Evolutionary conservation across 2,329 filamentous ascomycete genomes (phyloP), one percentile per base, ranked within the genome.

Genomic region (Amylocarpus encephaloides): DNA sequence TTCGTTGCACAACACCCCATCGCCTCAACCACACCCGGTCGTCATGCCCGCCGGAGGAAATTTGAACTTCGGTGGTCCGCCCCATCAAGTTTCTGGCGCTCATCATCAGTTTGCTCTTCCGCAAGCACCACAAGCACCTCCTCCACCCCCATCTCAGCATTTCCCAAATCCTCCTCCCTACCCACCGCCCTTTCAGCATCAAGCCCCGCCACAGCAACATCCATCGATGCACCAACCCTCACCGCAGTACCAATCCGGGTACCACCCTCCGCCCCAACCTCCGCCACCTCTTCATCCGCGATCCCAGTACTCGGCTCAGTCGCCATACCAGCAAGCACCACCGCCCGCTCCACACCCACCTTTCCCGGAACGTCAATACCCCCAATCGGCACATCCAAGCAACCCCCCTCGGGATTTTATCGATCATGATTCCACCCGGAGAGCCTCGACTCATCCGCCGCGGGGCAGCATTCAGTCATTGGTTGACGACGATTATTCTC

Each of bases 1-100:
- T 13, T 19, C 35, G 11, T 13, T 18, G 10, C 22, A 36, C 2
- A 12, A 26, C 22, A 15, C 38, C n/a, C 36, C 46, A 43, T 32
- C 46, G 11, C 29, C 46, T 11, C 26, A 16, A 29, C 33, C 33
- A 15, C 2, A 22, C 18, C 16, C 32, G 29, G 13, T 5, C 19
- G 13, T 5, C 19, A 43, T 54, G 22, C 52, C 46, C 43, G 34
- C n/a, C 45, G 70, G 26, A 64, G 70, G 45, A 62, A 58, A 53
- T 55, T 64, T 60, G 58, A 16, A 60, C 52, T 68, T 70, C 11
- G 65, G 22, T 33, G 34, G 32, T 38, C 35, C 15, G 22, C 5
- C 7, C 29, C 22, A 29, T 35, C 22, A 16, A 7, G 10, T n/a
- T 22, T 18, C 42, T n/a, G 48, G 45, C 7, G 32, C 6, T 33